Evolutionary conservation across 1,284 basidiomycete genomes (phyloP).

Genomic region (Ustilago lituana): DNA sequence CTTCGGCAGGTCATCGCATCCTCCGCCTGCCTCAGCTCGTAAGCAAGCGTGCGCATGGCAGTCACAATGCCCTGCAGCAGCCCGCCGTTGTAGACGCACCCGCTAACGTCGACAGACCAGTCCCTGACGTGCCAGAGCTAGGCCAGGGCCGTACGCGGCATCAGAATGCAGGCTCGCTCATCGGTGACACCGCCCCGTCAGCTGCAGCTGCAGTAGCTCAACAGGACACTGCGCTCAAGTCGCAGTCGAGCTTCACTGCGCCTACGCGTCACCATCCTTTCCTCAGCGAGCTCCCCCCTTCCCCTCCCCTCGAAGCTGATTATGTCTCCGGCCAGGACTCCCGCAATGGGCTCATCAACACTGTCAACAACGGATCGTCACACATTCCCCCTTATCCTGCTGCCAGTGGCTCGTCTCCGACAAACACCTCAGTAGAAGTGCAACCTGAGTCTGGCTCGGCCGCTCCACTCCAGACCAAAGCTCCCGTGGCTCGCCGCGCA

Average conservation of each 20-base stretch:
- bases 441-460: not conserved
- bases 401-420: constrained; percentile 4
- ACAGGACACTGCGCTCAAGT: constrained; percentile 41
- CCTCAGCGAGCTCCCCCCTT: constrained; percentile 59
- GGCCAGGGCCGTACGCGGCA: constrained; percentile 12
- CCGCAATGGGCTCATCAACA: constrained; percentile 41
- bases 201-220: constrained; percentile 4
- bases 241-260: constrained; percentile 45
- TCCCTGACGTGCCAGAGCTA: constrained; percentile 14
- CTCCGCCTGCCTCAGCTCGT: constrained; percentile 57
- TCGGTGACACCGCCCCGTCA: constrained; percentile 2
- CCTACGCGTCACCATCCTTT: constrained; percentile 52
- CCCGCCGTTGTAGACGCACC: constrained; percentile 14
- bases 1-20: constrained; percentile 42
- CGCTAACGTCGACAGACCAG: constrained; percentile 1
- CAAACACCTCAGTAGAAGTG: not conserved
- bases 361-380: constrained; percentile 18
- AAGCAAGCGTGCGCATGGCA: constrained; percentile 43
- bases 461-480: constrained; percentile 20
- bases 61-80: constrained; percentile 15
- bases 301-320: constrained; percentile 57
- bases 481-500: constrained; percentile 41
- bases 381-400: constrained; percentile 7
- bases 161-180: constrained; percentile 5
- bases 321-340: constrained; percentile 37